Evolutionary conservation across 1,284 basidiomycete species (phyloP), one percentile per base, ranked within the genome.

Genomic region (Cystobasidium slooffiae): DNA sequence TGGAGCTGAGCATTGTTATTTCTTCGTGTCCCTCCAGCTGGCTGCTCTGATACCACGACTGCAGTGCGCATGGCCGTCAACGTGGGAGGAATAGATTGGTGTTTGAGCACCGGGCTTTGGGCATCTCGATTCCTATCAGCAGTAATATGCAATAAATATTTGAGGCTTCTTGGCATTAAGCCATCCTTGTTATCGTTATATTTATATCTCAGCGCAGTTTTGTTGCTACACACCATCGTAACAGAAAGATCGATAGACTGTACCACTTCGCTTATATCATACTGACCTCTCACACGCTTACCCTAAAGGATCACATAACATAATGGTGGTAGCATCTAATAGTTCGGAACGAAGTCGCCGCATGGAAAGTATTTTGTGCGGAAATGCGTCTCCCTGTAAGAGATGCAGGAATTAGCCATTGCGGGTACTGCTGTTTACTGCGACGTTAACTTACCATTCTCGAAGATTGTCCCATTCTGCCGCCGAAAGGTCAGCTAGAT

Each of bases 381-480:
- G 58, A 78, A 78, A 53, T 74, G 75, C 8, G 44, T 20, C 37
- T 37, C 41, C 52, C 56, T 51, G 37, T 9, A 10, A 5, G 44
- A 41, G 46, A 5, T 16, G 14, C 8, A 37, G 22, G 14, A 22
- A 47, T 67, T 12, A 58, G 53, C 18, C 62, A 14, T 47, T n/a
- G 10, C 53, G 7, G 16, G 31, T 3, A 31, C 31, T 46, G 56
- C 24, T 2, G 47, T 14, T 20, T n/a, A 24, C 5, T 18, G 31
- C 31, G 31, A 5, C 31, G 24, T 24, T 20, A 51, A 6, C 56
- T 47, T 12, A 77, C 81, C 80, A 80, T 8, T 78, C 80, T 12
- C 59, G 41, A n/a, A 81, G 61, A 59, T 78, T 78, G 8, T 77
- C 76, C 78, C 78, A 78, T 56, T 81, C 80, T 37, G 68, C 41